Evolutionary conservation across 345 rosid species (phyloP).

Genomic region (Corchorus capsularis): DNA sequence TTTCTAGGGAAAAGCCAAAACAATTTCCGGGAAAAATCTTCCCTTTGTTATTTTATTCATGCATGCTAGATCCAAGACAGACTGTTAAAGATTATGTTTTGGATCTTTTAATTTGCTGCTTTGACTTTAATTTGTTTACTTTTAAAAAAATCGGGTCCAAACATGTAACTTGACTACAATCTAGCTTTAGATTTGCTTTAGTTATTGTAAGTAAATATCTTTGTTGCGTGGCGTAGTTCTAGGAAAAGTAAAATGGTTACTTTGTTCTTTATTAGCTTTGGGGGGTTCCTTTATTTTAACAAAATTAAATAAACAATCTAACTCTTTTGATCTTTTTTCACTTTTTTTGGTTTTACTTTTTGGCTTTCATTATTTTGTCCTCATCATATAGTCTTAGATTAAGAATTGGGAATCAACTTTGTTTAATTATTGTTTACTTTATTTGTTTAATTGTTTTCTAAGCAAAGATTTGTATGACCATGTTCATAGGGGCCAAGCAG

Average conservation of each 20-base stretch:
- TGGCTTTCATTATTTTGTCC: slow-evolving; percentile 4
- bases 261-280: slow-evolving; percentile 35
- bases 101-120: not conserved
- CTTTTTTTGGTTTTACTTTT: slow-evolving; percentile 25
- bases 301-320: not conserved
- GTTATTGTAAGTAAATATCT: not conserved
- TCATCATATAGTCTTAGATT: not conserved
- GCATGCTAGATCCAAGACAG: slow-evolving; percentile 28
- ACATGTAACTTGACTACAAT: not conserved
- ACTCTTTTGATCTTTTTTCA: not conserved
- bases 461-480: not conserved
- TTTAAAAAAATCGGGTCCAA: not conserved
- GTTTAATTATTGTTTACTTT: slow-evolving; percentile 2
- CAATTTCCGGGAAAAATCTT: slow-evolving; percentile 7
- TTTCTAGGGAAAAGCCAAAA: slow-evolving; percentile 32
- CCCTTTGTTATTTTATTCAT: slow-evolving; percentile 12
- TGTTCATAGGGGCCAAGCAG: slow-evolving; percentile 83
- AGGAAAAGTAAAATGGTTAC: slow-evolving; percentile 31
- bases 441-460: not conserved
- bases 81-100: slow-evolving; percentile 4
- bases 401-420: not conserved
- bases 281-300: slow-evolving; percentile 8
- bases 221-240: slow-evolving; percentile 12
- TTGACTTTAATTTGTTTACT: not conserved
- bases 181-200: slow-evolving; percentile 6